These are phyloP conservation scores for Hexamita inflata DNA, from an alignment of 208 protist genomes.

Conservation along the genomic window DNA sequence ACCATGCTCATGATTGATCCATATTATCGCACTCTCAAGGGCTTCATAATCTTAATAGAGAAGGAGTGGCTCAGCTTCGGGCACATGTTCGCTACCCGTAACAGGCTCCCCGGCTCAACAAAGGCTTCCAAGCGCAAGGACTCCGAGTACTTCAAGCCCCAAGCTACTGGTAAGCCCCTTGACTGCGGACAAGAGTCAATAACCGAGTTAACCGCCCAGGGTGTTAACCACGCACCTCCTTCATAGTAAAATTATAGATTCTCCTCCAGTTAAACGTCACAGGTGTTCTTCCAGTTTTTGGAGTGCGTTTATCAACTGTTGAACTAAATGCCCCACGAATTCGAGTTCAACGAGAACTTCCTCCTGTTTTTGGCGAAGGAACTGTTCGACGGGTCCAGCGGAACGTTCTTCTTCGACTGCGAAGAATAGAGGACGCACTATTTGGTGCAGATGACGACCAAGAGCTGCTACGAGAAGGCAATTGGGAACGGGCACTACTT, in stretches of 20 bases:
- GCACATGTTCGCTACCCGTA: conserved; percentile 61
- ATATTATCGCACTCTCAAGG: conserved; percentile 65
- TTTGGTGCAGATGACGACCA: not conserved
- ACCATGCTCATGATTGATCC: conserved; percentile 69
- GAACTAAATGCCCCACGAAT: conserved; percentile 39
- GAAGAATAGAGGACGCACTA: conserved; percentile 26
- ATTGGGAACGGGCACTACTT: too few relatives aligned
- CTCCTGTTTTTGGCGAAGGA: conserved; percentile 45
- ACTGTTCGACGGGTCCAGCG: conserved; percentile 27
- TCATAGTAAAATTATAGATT: not conserved
- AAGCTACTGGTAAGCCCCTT: too few relatives aligned
- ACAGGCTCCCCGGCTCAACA: conserved; percentile 27
- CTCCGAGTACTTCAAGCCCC: not conserved
- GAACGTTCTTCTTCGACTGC: conserved; percentile 48
- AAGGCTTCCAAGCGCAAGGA: not conserved
- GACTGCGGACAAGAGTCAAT: too few relatives aligned
- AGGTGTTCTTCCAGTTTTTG: conserved; percentile 55
- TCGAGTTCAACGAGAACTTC: conserved; percentile 51
- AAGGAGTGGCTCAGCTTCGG: conserved; percentile 80
- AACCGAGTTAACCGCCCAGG: not conserved
- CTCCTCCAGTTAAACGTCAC: conserved; percentile 19
- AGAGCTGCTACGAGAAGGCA: too few relatives aligned
- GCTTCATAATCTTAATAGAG: conserved; percentile 64
- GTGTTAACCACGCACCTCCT: not conserved
- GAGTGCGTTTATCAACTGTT: conserved; percentile 51